Conservation (phyloP, 352 stramenopile species). For the Salisapilia sapeloensis region DNA sequence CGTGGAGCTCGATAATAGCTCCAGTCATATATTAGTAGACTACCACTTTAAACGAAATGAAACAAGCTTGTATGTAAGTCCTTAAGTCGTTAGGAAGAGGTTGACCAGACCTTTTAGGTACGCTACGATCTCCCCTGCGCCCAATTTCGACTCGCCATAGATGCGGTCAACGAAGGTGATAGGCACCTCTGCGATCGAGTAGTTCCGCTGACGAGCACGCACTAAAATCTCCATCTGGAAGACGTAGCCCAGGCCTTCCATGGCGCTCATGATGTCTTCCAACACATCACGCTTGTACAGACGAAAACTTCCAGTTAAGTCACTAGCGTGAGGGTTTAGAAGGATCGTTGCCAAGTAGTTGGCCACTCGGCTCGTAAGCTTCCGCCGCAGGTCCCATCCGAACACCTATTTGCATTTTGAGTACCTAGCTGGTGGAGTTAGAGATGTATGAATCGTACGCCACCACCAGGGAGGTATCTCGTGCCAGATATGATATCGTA, state of each 20-base stretch:
- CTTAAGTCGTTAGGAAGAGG: conserved; percentile 91
- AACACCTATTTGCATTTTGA: conserved; percentile 60
- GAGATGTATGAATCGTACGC: conserved; percentile 40
- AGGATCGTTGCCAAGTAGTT: conserved; percentile 97
- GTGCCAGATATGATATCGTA: conserved; percentile 95
- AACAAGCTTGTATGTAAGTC: neutral
- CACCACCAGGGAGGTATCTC: conserved; percentile 85
- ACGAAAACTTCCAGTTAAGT: conserved; percentile 95
- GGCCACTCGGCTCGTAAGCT: conserved; percentile 92
- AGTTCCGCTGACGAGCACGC: conserved; percentile 81
- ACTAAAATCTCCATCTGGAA: conserved; percentile 99
- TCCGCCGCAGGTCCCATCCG: conserved; percentile 93
- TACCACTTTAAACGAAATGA: neutral
- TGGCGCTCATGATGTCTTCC: conserved; percentile 87
- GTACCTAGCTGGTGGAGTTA: neutral
- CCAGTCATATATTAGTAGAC: neutral
- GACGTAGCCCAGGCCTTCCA: conserved; percentile 87
- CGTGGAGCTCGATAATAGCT: conserved; percentile 5
- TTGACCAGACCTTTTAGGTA: conserved; percentile 94
- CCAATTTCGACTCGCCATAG: conserved; percentile 97
- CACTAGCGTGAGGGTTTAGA: conserved; percentile 87
- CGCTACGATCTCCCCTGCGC: conserved; percentile 92
- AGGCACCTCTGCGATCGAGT: conserved; percentile 89
- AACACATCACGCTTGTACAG: conserved; percentile 93
- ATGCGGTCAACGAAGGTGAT: conserved; percentile 98